These are phyloP conservation scores for Boletellus ananiceps DNA, from an alignment of 768 basidiomycete genomes.

Conservation along the genomic window DNA sequence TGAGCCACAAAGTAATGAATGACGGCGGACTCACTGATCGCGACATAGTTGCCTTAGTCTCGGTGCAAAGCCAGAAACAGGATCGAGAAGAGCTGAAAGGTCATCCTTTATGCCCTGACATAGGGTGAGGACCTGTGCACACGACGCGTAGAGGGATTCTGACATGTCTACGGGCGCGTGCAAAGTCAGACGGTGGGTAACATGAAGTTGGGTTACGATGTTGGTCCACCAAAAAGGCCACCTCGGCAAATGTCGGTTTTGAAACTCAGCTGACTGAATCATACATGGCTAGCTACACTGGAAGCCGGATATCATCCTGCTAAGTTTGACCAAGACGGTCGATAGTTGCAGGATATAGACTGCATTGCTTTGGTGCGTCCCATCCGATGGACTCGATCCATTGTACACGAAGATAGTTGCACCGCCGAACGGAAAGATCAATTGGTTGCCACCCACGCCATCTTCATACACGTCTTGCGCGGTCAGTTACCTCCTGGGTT, in stretches of 20 bases:
- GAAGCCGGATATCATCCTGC: too few relatives aligned
- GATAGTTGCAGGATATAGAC: too few relatives aligned
- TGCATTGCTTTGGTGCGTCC: too few relatives aligned
- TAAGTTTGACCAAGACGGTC: too few relatives aligned
- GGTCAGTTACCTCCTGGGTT: too few relatives aligned
- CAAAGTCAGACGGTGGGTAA: background rate
- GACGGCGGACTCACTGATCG: conserved; percentile 47
- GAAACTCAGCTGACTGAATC: background rate
- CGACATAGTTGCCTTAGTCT: conserved; percentile 47
- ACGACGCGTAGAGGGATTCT: conserved; percentile 52
- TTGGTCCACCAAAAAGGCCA: background rate
- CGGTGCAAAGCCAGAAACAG: conserved; percentile 67
- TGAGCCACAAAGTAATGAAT: background rate
- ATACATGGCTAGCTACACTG: too few relatives aligned
- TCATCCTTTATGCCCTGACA: conserved; percentile 55
- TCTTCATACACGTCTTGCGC: too few relatives aligned
- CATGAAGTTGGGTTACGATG: background rate
- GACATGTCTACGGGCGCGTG: conserved; percentile 16
- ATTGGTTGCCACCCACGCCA: too few relatives aligned
- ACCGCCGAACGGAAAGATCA: too few relatives aligned
- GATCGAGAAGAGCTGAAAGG: conserved; percentile 57
- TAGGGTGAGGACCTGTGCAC: conserved; percentile 60
- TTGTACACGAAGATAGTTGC: too few relatives aligned
- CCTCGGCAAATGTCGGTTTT: background rate
- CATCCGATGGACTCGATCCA: too few relatives aligned